Percentiles rank a stretch among this genome's conserved stretches.
Conservation (phyloP, 2,329 filamentous ascomycete species). For the Alternaria consortialis region DNA sequence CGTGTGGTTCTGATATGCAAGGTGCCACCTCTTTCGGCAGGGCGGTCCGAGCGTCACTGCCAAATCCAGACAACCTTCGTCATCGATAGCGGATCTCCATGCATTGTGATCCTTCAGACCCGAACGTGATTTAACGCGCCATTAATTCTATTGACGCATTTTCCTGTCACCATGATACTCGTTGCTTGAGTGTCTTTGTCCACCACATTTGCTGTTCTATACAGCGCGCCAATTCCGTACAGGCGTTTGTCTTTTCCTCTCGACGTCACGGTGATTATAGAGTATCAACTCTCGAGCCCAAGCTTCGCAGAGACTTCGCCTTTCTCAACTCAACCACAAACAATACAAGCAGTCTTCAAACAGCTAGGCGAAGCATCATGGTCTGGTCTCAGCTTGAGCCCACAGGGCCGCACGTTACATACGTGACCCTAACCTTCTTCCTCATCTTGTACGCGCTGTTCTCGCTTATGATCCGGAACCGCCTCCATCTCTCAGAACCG, state of each 20-base stretch:
- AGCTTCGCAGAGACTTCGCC: slow-evolving; percentile 16
- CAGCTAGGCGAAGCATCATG: slow-evolving; percentile 29
- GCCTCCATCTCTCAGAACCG: slow-evolving; percentile 60
- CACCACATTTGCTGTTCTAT: background rate
- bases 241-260: slow-evolving; percentile 2
- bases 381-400: slow-evolving; percentile 58
- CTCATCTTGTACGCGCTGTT: slow-evolving; percentile 59
- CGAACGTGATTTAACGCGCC: background rate
- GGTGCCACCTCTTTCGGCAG: background rate
- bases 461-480: slow-evolving; percentile 57
- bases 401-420: slow-evolving; percentile 57
- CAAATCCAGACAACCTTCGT: slow-evolving; percentile 8
- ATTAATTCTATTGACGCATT: background rate
- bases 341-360: background rate
- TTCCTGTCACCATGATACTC: background rate
- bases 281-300: background rate
- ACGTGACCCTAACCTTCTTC: slow-evolving; percentile 56
- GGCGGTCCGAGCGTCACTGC: slow-evolving; percentile 2
- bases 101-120: slow-evolving; percentile 8
- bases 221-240: background rate
- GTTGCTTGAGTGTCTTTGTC: background rate
- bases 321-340: background rate
- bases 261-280: slow-evolving; percentile 9
- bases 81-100: slow-evolving; percentile 5
- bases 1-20: background rate